Percentiles rank a stretch among this genome's conserved stretches.
Evolutionary conservation across 768 basidiomycete genomes (phyloP).

Genomic region (Crucibulum laeve): DNA sequence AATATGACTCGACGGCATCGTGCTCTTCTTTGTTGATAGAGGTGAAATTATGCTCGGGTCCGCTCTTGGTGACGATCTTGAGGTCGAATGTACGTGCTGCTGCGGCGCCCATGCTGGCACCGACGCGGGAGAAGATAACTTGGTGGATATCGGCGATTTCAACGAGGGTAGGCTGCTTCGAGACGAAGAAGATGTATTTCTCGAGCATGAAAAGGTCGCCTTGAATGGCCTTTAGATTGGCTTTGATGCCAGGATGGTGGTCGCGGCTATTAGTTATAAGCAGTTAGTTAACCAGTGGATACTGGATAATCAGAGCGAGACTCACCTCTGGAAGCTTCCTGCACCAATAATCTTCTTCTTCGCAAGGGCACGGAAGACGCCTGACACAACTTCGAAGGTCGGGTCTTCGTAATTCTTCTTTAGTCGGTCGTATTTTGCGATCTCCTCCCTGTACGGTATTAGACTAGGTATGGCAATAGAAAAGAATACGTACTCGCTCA

Average conservation of each 20-base stretch:
- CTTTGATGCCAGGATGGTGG: slow-evolving; percentile 94
- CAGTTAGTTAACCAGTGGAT: neutral
- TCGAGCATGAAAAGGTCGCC: slow-evolving; percentile 98
- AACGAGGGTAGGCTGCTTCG: slow-evolving; percentile 89
- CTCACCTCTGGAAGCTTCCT: slow-evolving; percentile 80
- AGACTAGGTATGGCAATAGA: slow-evolving; percentile 1
- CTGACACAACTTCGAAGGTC: slow-evolving; percentile 92
- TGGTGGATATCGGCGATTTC: slow-evolving; percentile 88
- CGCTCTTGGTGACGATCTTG: slow-evolving; percentile 80
- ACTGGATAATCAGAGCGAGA: slow-evolving; percentile 1
- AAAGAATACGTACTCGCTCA: slow-evolving; percentile 66
- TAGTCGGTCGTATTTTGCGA: slow-evolving; percentile 75
- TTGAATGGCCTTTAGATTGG: slow-evolving; percentile 93
- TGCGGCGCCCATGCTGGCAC: slow-evolving; percentile 74
- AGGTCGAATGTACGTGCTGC: slow-evolving; percentile 93
- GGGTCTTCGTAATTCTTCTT: slow-evolving; percentile 94
- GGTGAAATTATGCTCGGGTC: slow-evolving; percentile 85
- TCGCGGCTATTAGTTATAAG: slow-evolving; percentile 52
- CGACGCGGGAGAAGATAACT: slow-evolving; percentile 90
- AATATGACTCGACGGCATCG: slow-evolving; percentile 76
- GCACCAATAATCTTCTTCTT: slow-evolving; percentile 90
- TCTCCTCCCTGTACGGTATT: slow-evolving; percentile 53
- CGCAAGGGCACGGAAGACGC: slow-evolving; percentile 87
- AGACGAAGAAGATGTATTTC: slow-evolving; percentile 96
- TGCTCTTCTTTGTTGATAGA: slow-evolving; percentile 97